phyloP scores from a whole-genome alignment of 2,329 filamentous ascomycete species.

The Berkeleyomyces basicola region DNA sequence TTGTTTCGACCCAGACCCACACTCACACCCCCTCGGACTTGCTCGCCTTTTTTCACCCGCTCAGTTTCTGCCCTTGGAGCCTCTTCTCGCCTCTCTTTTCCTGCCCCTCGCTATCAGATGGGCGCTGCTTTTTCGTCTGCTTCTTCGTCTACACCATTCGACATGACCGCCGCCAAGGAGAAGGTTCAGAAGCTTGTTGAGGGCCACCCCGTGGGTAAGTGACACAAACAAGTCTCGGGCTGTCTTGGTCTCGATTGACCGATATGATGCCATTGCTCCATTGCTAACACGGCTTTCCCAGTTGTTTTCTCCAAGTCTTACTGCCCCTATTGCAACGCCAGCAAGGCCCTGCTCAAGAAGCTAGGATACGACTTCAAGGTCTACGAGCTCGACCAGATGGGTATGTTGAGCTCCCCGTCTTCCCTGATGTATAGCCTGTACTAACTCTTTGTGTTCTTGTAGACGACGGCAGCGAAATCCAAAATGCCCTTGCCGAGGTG shows the following conservation, averaged over 20 bases:
- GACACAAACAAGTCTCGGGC: background rate
- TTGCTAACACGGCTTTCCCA: constrained; percentile 19
- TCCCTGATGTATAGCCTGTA: background rate
- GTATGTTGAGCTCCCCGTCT: constrained; percentile 34
- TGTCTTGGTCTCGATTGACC: background rate
- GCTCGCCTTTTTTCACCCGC: background rate
- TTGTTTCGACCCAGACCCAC: background rate
- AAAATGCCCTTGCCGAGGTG: constrained; percentile 66
- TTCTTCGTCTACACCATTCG: constrained; percentile 37
- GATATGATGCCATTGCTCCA: no score
- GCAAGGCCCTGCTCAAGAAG: constrained; percentile 58
- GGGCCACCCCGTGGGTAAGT: constrained; percentile 31
- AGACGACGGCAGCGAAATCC: constrained; percentile 73
- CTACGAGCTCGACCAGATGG: constrained; percentile 71
- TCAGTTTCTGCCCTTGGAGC: background rate
- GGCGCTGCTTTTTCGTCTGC: constrained; percentile 16
- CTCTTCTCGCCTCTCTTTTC: background rate
- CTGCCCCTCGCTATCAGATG: constrained; percentile 24
- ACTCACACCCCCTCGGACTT: background rate
- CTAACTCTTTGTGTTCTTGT: constrained; percentile 2
- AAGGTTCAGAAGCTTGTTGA: constrained; percentile 74
- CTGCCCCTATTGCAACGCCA: constrained; percentile 78
- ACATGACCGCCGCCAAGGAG: constrained; percentile 66
- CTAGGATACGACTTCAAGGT: constrained; percentile 55
- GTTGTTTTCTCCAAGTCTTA: constrained; percentile 95